Conservation (phyloP, 768 basidiomycete genomes). For the Tylopilus intermedius region DNA sequence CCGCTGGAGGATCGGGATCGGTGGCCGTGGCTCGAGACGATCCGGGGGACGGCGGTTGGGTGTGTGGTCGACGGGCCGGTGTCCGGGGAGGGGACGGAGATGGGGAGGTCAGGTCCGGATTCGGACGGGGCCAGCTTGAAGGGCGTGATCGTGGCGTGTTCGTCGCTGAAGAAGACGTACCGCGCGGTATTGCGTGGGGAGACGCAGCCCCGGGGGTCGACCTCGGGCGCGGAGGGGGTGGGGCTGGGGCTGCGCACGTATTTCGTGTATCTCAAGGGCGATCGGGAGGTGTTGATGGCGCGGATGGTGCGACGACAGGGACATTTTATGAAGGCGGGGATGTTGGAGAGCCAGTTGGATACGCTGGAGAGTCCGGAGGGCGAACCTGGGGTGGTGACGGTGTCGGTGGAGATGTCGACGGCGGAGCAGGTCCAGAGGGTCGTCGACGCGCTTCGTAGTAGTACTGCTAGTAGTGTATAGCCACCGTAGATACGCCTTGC, state of each 20-base stretch:
- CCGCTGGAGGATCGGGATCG: constrained; percentile 81
- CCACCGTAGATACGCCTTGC: background rate
- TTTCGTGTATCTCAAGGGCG: constrained; percentile 77
- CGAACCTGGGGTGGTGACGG: constrained; percentile 63
- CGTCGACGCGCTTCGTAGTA: background rate
- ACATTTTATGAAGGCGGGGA: constrained; percentile 80
- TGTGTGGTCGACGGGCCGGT: background rate
- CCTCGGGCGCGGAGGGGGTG: background rate
- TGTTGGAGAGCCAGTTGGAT: constrained; percentile 75
- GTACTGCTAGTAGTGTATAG: background rate
- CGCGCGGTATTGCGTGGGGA: constrained; percentile 70
- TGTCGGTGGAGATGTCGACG: constrained; percentile 49
- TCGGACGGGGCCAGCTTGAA: constrained; percentile 21
- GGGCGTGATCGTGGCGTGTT: constrained; percentile 79
- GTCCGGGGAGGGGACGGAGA: background rate
- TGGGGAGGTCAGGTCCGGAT: too few relatives aligned
- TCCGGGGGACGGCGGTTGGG: constrained; percentile 56
- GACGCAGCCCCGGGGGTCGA: background rate
- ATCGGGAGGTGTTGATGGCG: constrained; percentile 48
- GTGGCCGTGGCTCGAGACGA: constrained; percentile 75
- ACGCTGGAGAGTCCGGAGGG: constrained; percentile 66
- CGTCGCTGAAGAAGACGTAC: constrained; percentile 76
- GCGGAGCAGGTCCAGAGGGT: constrained; percentile 52
- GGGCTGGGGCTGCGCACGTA: constrained; percentile 46
- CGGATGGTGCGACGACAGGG: constrained; percentile 61